Evolutionary conservation across 192 early-diverging fungal genomes (phyloP).

Genomic region (Mortierella hygrophila): DNA sequence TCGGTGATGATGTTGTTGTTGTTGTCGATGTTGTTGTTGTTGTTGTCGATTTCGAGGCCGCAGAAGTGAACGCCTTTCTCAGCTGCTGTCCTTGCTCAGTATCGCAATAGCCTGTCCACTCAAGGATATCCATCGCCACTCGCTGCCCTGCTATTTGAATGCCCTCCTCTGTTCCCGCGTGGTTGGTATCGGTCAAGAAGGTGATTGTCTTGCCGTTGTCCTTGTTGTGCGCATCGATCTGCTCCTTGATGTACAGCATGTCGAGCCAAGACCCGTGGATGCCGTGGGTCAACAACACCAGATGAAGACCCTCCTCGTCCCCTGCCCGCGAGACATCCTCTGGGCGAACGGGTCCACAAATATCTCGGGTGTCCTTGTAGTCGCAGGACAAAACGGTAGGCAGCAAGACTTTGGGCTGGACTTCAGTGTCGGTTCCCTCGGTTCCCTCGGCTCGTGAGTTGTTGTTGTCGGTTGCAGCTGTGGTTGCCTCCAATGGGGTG

Average conservation of each 20-base stretch:
- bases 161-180: slow-evolving; percentile 60
- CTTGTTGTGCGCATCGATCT: slow-evolving; percentile 46
- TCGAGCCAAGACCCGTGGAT: slow-evolving; percentile 57
- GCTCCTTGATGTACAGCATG: slow-evolving; percentile 57
- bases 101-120: slow-evolving; percentile 48
- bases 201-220: slow-evolving; percentile 33
- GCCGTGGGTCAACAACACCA: slow-evolving; percentile 61
- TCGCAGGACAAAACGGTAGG: slow-evolving; percentile 26
- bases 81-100: slow-evolving; percentile 31
- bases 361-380: slow-evolving; percentile 38
- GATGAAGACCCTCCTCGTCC: slow-evolving; percentile 31
- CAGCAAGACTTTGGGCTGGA: slow-evolving; percentile 5
- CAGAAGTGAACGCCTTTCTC: background rate
- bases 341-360: slow-evolving; percentile 40
- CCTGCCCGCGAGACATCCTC: background rate
- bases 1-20: background rate
- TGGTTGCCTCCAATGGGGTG: background rate
- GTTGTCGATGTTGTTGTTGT: background rate
- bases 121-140: slow-evolving; percentile 54
- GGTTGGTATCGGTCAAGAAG: slow-evolving; percentile 58
- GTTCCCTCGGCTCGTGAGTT: background rate
- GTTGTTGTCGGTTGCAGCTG: background rate
- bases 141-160: slow-evolving; percentile 59
- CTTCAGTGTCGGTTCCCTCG: slow-evolving; percentile 16
- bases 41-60: background rate